Base-by-base conservation (phyloP, 2,329 filamentous ascomycete species). In the Penicillium crustosum region DNA sequence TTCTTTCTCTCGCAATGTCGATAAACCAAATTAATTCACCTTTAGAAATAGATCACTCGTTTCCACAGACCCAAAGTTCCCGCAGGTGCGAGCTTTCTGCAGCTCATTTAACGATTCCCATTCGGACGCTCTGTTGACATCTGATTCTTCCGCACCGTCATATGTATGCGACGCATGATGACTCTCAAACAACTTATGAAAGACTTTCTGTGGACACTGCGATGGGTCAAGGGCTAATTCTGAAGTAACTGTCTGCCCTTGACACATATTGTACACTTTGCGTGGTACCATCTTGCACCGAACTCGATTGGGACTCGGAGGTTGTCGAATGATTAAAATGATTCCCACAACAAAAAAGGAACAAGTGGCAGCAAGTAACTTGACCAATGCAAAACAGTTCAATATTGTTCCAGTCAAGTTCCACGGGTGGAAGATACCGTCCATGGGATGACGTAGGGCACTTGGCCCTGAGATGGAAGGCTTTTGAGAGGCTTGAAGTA, bases 41-140 rank as follows among this genome's bases (percentile, higher is more conserved):
- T 78, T 79, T 6, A 91, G 73, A 68, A 93, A 93, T 0, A 92
- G 74, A 17, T 86, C 80, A 61, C 86, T 89, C 0, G 89, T 90
- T 51, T 79, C 73, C 1, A 81, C 79, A 0, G 79, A 69, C 0
- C 87, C 88, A 84, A 89, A 93, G 52, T 83, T 85, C 2, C 89
- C 89, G 68, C 88, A 91, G 55, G 79, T 68, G 8, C 75, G 74
- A 1, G 86, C 86, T 44, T 76, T 79, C 39, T 83, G 73, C 27
- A 89, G 68, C 31, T 82, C 80, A 48, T 81, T 77, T 2, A 70
- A 53, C 57, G 67, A 21, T 54, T 66, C 41, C 55, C 57, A 39
- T 29, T 55, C 33, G 4, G 61, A 53, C 15, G 62, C 65, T 17
- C 66, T 51, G 29, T 62, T 53, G 49, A 67, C 65, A 4, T 66